Conservation (phyloP, 805 yeast genomes). For the Candida mattraensis region DNA sequence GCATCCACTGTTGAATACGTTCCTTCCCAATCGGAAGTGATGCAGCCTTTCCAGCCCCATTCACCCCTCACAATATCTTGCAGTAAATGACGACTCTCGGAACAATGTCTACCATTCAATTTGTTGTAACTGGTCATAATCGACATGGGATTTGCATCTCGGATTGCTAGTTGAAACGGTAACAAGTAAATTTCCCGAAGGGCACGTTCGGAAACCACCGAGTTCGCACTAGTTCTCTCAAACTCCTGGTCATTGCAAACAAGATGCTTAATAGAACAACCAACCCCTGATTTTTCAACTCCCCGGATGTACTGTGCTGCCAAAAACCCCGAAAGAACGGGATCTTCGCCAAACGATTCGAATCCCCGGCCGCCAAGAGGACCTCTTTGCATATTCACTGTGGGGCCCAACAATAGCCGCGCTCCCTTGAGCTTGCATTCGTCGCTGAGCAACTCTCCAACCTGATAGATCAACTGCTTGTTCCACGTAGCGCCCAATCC, state of each 20-base stretch:
- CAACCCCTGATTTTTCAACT: constrained; percentile 49
- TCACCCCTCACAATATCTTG: constrained; percentile 50
- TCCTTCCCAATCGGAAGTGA: constrained; percentile 69
- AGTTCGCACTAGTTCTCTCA: constrained; percentile 48
- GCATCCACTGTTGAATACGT: constrained; percentile 47
- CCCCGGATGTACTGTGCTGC: constrained; percentile 55
- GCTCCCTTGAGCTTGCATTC: constrained; percentile 46
- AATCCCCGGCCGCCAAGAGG: constrained; percentile 58
- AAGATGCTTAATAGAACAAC: constrained; percentile 61
- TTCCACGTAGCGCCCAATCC: constrained; percentile 46
- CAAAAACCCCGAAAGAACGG: constrained; percentile 43
- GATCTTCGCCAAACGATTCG: constrained; percentile 65
- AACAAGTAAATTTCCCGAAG: constrained; percentile 62
- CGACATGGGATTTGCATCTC: constrained; percentile 50
- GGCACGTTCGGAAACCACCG: constrained; percentile 57
- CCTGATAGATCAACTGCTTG: constrained; percentile 36
- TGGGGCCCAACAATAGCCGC: constrained; percentile 39
- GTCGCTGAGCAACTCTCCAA: constrained; percentile 42
- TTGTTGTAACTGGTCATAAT: constrained; percentile 65
- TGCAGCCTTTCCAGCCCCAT: constrained; percentile 56
- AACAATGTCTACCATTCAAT: constrained; percentile 59
- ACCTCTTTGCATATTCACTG: constrained; percentile 41
- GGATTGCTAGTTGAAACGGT: constrained; percentile 61
- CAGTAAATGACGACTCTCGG: constrained; percentile 45
- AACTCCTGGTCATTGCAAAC: constrained; percentile 65